Base-by-base conservation (phyloP, 78 protist genomes). In the Isochrysis galbana region DNA sequence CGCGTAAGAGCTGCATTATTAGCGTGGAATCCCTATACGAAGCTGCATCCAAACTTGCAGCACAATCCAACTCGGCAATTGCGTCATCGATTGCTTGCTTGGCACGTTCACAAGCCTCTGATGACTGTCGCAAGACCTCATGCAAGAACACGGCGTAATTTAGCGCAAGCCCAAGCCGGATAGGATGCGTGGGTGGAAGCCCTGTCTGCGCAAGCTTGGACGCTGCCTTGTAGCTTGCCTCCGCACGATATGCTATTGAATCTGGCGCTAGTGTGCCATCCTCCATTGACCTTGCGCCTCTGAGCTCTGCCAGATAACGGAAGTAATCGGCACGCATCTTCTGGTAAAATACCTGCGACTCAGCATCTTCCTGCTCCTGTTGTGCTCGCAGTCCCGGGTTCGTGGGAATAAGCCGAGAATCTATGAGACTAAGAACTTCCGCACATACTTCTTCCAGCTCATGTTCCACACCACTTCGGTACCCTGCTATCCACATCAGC, bases 291-390 rank as follows among this genome's bases (percentile, higher is more conserved):
- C 61, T 14, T 14, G 61, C 61, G n/a, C n/a, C n/a, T n/a, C n/a
- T n/a, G n/a, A 97, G 94, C 96, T 99, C 99, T 87, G 99, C 99
- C 23, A 98, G 93, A 94, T 99, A 99, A 78, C 99, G 96, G 96
- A 91, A 93, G 98, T 98, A 77, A 14, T 77, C 84, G 29, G 84
- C 84, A 23, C 23, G 14, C 84, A 77, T 77, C 84, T 77, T 99
- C 95, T 88, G 91, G 97, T 98, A 98, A 95, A 98, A 98, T 74
- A 98, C 99, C 90, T 96, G 96, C 1, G 97, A 21, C 96, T 97
- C 98, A 29, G 95, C 95, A 55, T 90, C 82, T 54, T 39, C 17
- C n/a, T 96, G 82, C 42, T 91, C 22, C 83, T 21, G 74, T 32
- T 61, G 74, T 2, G 74, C 14, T 2, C 74, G n/a, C 74, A 61